These are phyloP conservation scores for Aspergillus fructus DNA, from an alignment of 2,329 filamentous ascomycete species.

Conservation along the genomic window DNA sequence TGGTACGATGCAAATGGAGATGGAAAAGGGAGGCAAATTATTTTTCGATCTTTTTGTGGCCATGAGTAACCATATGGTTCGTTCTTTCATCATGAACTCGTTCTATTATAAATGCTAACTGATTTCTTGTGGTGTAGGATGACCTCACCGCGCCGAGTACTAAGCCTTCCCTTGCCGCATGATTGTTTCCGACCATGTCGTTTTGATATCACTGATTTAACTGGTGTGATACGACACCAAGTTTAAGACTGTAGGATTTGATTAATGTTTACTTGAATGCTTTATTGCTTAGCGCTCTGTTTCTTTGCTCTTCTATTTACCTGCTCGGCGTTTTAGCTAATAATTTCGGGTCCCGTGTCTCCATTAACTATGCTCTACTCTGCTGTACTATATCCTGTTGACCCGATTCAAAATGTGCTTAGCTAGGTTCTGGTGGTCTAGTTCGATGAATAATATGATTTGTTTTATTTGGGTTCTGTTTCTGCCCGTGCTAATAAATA, in stretches of 20 bases:
- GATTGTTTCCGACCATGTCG: not conserved
- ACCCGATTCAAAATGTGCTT: not conserved
- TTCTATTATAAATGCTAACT: not conserved
- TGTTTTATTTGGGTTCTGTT: not conserved
- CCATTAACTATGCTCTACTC: not conserved
- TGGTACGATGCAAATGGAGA: slow-evolving; percentile 93
- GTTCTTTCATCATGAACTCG: slow-evolving; percentile 31
- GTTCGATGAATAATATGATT: not conserved
- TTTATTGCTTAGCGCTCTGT: not conserved
- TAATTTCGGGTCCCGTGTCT: not conserved
- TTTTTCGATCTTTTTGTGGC: slow-evolving; percentile 96
- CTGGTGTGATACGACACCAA: not conserved
- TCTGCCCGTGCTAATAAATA: not conserved
- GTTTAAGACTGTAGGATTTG: not conserved
- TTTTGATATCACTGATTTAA: not conserved
- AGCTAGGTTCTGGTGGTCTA: not conserved
- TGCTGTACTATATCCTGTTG: not conserved
- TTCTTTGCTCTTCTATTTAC: not conserved
- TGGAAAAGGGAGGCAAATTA: slow-evolving; percentile 81
- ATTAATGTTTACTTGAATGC: not conserved
- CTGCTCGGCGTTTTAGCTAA: not conserved
- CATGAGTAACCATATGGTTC: slow-evolving; percentile 83
- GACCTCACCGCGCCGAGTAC: slow-evolving; percentile 5
- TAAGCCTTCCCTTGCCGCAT: not conserved
- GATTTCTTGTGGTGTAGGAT: slow-evolving; percentile 5